Percentiles rank a stretch among this genome's conserved stretches.
Evolutionary conservation across 208 protist genomes (phyloP).

Genomic region (Trichomonas gallinae): DNA sequence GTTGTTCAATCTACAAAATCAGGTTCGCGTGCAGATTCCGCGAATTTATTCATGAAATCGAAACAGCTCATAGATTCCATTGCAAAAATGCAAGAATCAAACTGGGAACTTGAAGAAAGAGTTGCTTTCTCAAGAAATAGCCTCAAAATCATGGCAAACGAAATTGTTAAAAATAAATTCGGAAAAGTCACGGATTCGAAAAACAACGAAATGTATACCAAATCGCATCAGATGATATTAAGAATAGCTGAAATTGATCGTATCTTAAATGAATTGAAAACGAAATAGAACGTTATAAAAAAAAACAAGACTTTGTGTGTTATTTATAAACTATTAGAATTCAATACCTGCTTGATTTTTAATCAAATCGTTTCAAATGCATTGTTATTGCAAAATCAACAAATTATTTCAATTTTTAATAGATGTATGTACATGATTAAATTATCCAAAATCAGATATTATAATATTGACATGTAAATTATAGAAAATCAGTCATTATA

Average conservation of each 20-base stretch:
- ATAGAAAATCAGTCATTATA: no score
- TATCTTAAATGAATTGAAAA: neutral
- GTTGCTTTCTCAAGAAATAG: neutral
- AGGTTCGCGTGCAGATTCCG: neutral
- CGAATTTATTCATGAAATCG: neutral
- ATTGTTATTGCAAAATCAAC: no score
- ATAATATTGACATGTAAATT: no score
- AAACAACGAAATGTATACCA: neutral
- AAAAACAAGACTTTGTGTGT: no score
- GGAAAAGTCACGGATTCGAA: neutral
- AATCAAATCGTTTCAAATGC: no score
- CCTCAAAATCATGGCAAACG: neutral
- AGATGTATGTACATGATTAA: no score
- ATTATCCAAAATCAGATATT: no score
- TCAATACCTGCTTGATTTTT: no score
- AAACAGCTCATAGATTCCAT: neutral
- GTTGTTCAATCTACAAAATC: constrained; percentile 14
- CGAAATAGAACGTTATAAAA: no score
- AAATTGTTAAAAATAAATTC: neutral
- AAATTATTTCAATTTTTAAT: no score
- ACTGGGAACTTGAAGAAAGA: constrained; percentile 16
- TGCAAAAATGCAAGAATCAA: neutral
- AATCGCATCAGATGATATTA: neutral
- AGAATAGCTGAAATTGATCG: neutral
- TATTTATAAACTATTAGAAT: no score